Evolutionary conservation across 208 protist genomes (phyloP).

Genomic region (Trypanosoma cruzi): DNA sequence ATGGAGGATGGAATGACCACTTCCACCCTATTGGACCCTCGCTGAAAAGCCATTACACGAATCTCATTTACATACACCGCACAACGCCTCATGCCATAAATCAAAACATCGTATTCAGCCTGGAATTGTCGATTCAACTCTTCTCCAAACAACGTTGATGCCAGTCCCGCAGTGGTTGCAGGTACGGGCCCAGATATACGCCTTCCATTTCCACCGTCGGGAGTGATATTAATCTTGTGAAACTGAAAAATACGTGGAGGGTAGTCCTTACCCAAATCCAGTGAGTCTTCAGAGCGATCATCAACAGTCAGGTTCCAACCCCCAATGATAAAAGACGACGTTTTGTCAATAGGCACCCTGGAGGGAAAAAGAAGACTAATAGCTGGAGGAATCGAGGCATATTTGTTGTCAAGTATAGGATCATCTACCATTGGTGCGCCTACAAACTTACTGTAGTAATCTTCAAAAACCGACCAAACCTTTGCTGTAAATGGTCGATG

Average conservation of each 20-base stretch:
- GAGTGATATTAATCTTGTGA: not conserved
- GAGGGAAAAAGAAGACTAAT: conserved; percentile 37
- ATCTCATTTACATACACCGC: conserved; percentile 39
- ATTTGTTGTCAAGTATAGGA: conserved; percentile 27
- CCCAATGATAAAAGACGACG: conserved; percentile 36
- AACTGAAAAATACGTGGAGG: conserved; percentile 22
- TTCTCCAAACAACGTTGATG: conserved; percentile 30
- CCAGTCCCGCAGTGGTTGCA: conserved; percentile 7
- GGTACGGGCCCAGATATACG: not conserved
- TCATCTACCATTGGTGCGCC: conserved; percentile 25
- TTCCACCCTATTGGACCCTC: conserved; percentile 40
- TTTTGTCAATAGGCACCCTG: conserved; percentile 35
- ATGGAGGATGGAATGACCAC: conserved; percentile 33
- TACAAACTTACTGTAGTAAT: conserved; percentile 45
- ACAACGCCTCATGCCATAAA: conserved; percentile 38
- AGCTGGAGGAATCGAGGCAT: conserved; percentile 12
- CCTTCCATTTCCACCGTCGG: not conserved
- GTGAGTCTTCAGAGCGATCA: not conserved
- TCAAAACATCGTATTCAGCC: conserved; percentile 20
- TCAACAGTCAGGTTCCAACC: conserved; percentile 42
- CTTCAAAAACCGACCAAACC: conserved; percentile 77
- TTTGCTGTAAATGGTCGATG: conserved; percentile 80
- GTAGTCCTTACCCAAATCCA: not conserved
- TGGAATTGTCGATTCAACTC: conserved; percentile 14
- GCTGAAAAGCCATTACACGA: conserved; percentile 22